A percentile compares a stretch with the other conserved stretches of the same genome.
Conservation (phyloP, 2,329 filamentous ascomycete genomes). For the Xylaria sp. region DNA sequence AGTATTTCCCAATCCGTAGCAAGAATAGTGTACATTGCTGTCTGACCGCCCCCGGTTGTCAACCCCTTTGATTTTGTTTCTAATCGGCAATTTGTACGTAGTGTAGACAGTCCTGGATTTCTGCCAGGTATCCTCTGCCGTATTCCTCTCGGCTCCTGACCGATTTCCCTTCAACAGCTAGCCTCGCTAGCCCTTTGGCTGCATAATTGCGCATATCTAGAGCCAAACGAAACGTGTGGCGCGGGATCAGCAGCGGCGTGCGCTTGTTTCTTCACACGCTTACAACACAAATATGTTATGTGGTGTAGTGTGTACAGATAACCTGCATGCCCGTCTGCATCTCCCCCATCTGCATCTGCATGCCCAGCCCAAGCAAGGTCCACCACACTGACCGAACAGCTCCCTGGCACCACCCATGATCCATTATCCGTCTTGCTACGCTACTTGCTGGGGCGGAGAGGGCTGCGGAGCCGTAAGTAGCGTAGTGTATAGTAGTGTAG, state of each 20-base stretch:
- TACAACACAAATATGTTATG: conserved; percentile 23
- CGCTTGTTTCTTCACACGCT: conserved; percentile 17
- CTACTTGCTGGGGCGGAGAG: conserved; percentile 19
- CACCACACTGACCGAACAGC: conserved; percentile 34
- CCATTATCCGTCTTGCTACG: conserved; percentile 24
- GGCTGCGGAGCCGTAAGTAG: conserved; percentile 4
- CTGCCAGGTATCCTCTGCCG: not conserved
- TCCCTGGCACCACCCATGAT: conserved; percentile 17
- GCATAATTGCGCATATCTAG: conserved; percentile 17
- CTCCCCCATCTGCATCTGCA: conserved; percentile 28
- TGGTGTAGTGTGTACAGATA: conserved; percentile 11
- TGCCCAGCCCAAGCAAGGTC: conserved; percentile 30
- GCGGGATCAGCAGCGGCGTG: conserved; percentile 32
- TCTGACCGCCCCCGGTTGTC: conserved; percentile 20
- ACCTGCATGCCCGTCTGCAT: conserved; percentile 24
- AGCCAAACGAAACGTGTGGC: conserved; percentile 33
- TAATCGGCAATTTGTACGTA: not conserved
- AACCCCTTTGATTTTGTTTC: not conserved
- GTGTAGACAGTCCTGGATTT: not conserved
- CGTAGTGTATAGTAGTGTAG: too few relatives aligned
- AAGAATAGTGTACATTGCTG: not conserved
- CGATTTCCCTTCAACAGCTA: not conserved
- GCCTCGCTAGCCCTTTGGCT: conserved; percentile 10
- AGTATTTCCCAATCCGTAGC: not conserved
- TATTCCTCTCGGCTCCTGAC: conserved; percentile 9